Evolutionary conservation across 257 asterid species (phyloP).

Genomic region (Solanum rostratum): DNA sequence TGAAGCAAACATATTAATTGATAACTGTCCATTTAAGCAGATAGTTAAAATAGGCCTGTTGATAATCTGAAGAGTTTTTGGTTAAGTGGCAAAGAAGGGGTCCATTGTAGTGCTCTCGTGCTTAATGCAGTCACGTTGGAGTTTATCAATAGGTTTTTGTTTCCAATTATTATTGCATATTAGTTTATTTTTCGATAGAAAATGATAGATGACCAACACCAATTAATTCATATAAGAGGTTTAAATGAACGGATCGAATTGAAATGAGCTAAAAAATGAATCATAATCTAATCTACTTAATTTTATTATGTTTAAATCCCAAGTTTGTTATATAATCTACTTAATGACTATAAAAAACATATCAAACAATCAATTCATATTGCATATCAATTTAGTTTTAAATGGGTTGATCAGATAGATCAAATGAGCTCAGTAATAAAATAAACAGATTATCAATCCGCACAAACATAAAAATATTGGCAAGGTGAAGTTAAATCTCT

Average conservation of each 20-base stretch:
- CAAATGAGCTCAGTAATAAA: not conserved
- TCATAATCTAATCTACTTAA: not conserved
- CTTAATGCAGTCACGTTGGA: no score
- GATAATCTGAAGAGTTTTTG: not conserved
- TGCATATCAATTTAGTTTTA: not conserved
- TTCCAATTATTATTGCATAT: not conserved
- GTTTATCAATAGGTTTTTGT: not conserved
- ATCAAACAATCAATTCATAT: not conserved
- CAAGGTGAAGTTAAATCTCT: no score
- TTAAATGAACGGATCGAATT: not conserved
- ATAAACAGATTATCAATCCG: not conserved
- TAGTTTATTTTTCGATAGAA: not conserved
- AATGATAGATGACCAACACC: not conserved
- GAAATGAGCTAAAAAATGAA: not conserved
- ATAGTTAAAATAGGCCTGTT: not conserved
- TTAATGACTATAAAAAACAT: no score
- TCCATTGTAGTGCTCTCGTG: no score
- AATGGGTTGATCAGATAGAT: not conserved
- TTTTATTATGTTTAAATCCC: not conserved
- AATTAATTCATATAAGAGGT: not conserved
- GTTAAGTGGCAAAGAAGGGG: no score
- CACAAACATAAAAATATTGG: no score
- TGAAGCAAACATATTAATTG: no score
- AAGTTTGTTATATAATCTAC: not conserved
- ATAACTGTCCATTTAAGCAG: no score